Evolutionary conservation across 768 basidiomycete species (phyloP).

Genomic region (Stropharia rugosoannulata): DNA sequence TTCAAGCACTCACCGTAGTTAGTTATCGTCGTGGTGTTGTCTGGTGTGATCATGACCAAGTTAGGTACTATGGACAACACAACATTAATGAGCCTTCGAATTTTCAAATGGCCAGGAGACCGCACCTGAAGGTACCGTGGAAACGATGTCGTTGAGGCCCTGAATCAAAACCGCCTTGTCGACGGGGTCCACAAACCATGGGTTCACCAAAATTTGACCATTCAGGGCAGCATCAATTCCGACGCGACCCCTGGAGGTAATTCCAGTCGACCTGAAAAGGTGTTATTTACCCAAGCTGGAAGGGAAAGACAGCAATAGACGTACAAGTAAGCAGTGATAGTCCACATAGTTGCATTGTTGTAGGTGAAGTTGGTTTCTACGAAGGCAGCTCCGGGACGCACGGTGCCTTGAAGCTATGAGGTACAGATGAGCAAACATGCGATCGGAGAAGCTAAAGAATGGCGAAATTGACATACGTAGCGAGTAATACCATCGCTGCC

Average conservation of each 20-base stretch:
- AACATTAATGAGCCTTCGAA: background rate
- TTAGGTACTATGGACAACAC: slow-evolving; percentile 36
- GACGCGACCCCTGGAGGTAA: slow-evolving; percentile 61
- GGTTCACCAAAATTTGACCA: slow-evolving; percentile 45
- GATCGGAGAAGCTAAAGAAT: background rate
- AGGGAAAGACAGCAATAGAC: slow-evolving; percentile 7
- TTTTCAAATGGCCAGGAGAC: background rate
- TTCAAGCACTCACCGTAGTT: slow-evolving; percentile 41
- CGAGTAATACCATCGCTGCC: slow-evolving; percentile 47
- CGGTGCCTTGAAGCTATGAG: slow-evolving; percentile 58
- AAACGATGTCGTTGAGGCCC: slow-evolving; percentile 48
- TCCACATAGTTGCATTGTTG: slow-evolving; percentile 56
- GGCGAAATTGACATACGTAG: background rate
- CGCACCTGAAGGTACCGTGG: slow-evolving; percentile 40
- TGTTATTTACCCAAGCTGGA: background rate
- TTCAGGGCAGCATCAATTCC: slow-evolving; percentile 55
- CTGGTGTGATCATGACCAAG: slow-evolving; percentile 58
- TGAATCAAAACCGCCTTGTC: slow-evolving; percentile 53
- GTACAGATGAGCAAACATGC: background rate
- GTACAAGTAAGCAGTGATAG: slow-evolving; percentile 61
- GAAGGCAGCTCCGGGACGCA: slow-evolving; percentile 56
- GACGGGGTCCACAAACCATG: slow-evolving; percentile 58
- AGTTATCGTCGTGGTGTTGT: slow-evolving; percentile 53
- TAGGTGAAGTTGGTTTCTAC: slow-evolving; percentile 48
- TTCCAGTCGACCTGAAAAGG: slow-evolving; percentile 47